phyloP scores from a whole-genome alignment of 768 basidiomycete genomes.

The Xerocomellus chrysenteron region DNA sequence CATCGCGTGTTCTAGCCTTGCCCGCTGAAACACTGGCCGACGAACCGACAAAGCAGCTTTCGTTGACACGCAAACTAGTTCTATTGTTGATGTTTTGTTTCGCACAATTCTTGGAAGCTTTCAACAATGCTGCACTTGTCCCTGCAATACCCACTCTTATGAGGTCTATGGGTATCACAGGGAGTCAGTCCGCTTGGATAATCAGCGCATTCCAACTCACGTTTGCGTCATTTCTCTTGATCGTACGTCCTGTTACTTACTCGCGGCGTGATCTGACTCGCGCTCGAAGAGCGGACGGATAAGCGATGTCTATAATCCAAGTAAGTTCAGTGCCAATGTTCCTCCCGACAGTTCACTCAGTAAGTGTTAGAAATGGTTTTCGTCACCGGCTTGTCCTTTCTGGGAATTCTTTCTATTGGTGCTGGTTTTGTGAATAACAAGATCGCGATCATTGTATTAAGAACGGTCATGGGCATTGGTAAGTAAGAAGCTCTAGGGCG shows the following conservation, averaged over 20 bases:
- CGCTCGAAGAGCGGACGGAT: slow-evolving; percentile 25
- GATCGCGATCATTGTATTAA: slow-evolving; percentile 48
- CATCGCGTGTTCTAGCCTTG: not conserved
- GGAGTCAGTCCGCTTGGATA: slow-evolving; percentile 34
- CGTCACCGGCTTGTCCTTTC: slow-evolving; percentile 36
- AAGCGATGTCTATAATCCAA: slow-evolving; percentile 28
- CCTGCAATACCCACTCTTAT: slow-evolving; percentile 39
- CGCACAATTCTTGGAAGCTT: slow-evolving; percentile 44
- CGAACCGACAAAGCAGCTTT: slow-evolving; percentile 12
- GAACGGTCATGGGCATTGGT: slow-evolving; percentile 53
- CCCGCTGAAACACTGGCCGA: slow-evolving; percentile 1
- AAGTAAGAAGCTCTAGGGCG: not conserved
- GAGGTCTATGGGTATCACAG: slow-evolving; percentile 6
- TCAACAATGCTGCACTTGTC: slow-evolving; percentile 43
- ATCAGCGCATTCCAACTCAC: slow-evolving; percentile 47
- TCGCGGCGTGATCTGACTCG: slow-evolving; percentile 7
- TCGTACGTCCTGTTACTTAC: slow-evolving; percentile 11
- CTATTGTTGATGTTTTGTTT: slow-evolving; percentile 40
- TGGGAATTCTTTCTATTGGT: slow-evolving; percentile 45
- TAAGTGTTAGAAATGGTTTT: slow-evolving; percentile 43
- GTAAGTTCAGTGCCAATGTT: slow-evolving; percentile 25
- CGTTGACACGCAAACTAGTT: slow-evolving; percentile 24
- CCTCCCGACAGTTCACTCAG: slow-evolving; percentile 28
- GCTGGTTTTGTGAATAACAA: slow-evolving; percentile 48
- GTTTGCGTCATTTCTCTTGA: slow-evolving; percentile 41